phyloP scores from a whole-genome alignment of 2,329 filamentous ascomycete species.

The Fonsecaea erecta region DNA sequence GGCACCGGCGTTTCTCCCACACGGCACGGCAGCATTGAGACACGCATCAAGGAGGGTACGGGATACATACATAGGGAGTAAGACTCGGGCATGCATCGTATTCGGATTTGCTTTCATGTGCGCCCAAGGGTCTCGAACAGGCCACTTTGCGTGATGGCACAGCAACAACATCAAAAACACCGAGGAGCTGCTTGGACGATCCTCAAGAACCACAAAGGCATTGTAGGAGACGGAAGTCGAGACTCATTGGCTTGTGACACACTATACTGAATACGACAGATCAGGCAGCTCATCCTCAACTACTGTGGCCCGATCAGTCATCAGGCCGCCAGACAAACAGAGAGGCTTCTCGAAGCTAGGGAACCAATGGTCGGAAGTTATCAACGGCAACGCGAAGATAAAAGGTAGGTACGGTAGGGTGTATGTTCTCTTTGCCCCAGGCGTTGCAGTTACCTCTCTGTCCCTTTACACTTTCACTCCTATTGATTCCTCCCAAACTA shows the following conservation, averaged over 20 bases:
- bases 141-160: neutral
- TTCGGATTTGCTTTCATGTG: neutral
- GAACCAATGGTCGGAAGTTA: too few species aligned
- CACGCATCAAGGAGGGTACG: neutral
- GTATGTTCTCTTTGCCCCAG: neutral
- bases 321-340: too few species aligned
- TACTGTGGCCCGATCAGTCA: too few species aligned
- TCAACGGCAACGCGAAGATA: too few species aligned
- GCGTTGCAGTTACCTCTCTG: too few species aligned
- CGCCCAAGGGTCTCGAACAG: neutral
- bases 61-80: neutral
- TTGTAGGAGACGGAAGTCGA: neutral
- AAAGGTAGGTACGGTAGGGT: too few species aligned
- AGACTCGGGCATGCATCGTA: neutral
- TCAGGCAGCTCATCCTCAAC: too few species aligned
- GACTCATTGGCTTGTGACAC: too few species aligned
- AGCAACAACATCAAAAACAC: neutral
- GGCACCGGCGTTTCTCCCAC: neutral
- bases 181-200: neutral
- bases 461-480: too few species aligned
- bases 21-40: neutral
- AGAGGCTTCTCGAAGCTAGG: too few species aligned
- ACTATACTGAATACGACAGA: too few species aligned
- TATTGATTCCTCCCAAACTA: neutral
- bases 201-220: neutral